Conservation (phyloP, 2,329 filamentous ascomycete species). For the Sphaerulina musiva region DNA sequence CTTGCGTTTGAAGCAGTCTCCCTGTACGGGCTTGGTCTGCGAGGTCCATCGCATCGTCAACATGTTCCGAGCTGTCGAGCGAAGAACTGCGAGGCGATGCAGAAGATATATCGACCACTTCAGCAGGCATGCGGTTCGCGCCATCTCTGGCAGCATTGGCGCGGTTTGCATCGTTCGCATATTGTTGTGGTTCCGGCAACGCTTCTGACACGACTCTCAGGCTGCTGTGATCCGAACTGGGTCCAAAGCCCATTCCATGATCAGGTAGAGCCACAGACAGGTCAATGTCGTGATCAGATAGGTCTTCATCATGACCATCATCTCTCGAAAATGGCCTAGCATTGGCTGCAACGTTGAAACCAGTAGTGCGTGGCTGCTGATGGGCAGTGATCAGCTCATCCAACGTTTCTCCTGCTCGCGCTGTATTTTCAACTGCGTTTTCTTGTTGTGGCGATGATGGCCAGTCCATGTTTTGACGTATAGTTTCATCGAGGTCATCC, state of each 20-base stretch:
- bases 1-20: constrained; percentile 28
- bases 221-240: not conserved
- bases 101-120: constrained; percentile 8
- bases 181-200: not conserved
- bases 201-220: not conserved
- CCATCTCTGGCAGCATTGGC: not conserved
- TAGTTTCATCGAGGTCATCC: constrained; percentile 10
- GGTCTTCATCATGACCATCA: not conserved
- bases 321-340: not conserved
- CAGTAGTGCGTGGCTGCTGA: not conserved
- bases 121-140: not conserved
- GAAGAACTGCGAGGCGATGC: constrained; percentile 6
- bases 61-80: not conserved
- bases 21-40: not conserved
- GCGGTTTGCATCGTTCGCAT: not conserved
- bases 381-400: not conserved
- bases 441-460: constrained; percentile 14
- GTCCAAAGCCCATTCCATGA: constrained; percentile 1
- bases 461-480: constrained; percentile 14
- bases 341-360: not conserved
- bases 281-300: not conserved
- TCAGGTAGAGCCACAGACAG: constrained; percentile 3
- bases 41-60: not conserved
- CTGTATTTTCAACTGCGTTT: not conserved
- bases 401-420: not conserved